Evolutionary conservation across 768 basidiomycete genomes (phyloP).

Genomic region (Cytidiella melzeri): DNA sequence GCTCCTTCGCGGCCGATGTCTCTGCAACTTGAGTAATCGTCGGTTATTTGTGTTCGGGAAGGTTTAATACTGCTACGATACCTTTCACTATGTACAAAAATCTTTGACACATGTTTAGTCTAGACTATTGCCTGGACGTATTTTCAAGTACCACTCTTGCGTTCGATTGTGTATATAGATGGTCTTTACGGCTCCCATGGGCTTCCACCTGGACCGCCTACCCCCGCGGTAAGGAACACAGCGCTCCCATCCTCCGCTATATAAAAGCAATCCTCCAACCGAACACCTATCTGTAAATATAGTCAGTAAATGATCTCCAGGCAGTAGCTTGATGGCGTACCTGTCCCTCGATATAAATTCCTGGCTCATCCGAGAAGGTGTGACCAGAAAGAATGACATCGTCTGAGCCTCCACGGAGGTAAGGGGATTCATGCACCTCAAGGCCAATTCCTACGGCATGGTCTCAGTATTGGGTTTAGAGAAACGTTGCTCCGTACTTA

Average conservation of each 20-base stretch:
- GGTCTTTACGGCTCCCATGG: constrained; percentile 30
- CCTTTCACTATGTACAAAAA: background rate
- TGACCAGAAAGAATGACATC: constrained; percentile 56
- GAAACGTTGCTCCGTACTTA: too few relatives aligned
- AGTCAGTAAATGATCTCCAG: constrained; percentile 9
- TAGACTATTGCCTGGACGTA: background rate
- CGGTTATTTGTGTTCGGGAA: too few relatives aligned
- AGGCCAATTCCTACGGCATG: constrained; percentile 64
- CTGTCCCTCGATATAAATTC: constrained; percentile 65
- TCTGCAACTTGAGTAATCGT: too few relatives aligned
- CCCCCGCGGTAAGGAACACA: constrained; percentile 55
- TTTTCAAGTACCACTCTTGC: background rate
- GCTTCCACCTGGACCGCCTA: constrained; percentile 50
- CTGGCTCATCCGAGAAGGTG: constrained; percentile 80
- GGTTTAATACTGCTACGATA: too few relatives aligned
- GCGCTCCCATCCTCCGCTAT: constrained; percentile 49
- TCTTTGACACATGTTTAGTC: background rate
- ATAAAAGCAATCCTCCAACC: constrained; percentile 81
- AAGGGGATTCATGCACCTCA: constrained; percentile 78
- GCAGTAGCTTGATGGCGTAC: constrained; percentile 26
- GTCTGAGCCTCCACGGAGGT: constrained; percentile 64
- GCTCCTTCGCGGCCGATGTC: too few relatives aligned
- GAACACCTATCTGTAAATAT: constrained; percentile 55
- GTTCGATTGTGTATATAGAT: too few relatives aligned
- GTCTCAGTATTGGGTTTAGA: background rate